Evolutionary conservation across 768 basidiomycete genomes (phyloP), one percentile per base, ranked within the genome.

Genomic region (Gloeophyllum trabeum): DNA sequence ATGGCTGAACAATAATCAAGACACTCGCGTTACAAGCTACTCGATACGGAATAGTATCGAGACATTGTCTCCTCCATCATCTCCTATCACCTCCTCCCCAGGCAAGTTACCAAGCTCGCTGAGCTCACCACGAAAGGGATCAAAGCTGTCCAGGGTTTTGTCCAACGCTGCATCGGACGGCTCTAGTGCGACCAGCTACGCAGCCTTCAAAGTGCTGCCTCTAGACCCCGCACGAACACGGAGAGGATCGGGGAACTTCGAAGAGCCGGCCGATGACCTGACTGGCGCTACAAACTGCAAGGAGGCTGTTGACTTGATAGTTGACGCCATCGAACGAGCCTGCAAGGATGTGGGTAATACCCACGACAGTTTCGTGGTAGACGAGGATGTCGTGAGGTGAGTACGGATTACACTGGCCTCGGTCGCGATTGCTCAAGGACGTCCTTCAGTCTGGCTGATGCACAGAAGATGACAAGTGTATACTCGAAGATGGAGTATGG

Each of bases 401-500:
- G 74, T 57, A 46, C 7, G 41, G 28, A 40, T 23, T 42, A 26
- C 32, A n/a, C 16, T 42, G 20, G 20, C 32, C 36, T 43, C 48
- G 22, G 37, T 48, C 26, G 26, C 24, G 36, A 36, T 43, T 14
- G 23, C 43, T 52, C 39, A 48, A 43, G 41, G 19, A 37, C n/a
- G 20, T 42, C 28, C 44, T 28, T 45, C 38, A 92, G 89, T 51
- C 57, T 92, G 50, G 70, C 72, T 5, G 89, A 96, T 50, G 93
- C 93, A 2, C 79, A 83, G 57, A 71, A 76, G 42, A 79, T 81
- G 67, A 96, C 89, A 2, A 86, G 79, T 46, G 67, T 93, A 49
- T 85, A 88, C 58, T 76, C 90, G 12, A 90, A 91, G 63, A 83
- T 94, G 77, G 92, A 96, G 54, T 90, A 94, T 57, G 88, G 87